Base-by-base conservation (phyloP, 495 filamentous ascomycete species). In the Xylaria palmicola region DNA sequence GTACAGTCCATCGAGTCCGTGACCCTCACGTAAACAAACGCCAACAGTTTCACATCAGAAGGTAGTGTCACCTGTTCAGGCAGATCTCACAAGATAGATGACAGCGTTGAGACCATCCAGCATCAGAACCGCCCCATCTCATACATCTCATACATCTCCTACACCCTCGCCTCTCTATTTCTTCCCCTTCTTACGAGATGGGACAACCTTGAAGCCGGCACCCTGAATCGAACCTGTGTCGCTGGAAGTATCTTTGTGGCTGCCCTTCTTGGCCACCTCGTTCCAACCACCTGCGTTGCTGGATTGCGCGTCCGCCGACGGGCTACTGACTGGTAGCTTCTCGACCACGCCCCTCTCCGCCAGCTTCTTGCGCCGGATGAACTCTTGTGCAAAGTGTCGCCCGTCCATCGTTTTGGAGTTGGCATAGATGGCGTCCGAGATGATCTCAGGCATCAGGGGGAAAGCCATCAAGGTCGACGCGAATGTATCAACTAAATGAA, bases 201-300 rank as follows among this genome's bases (percentile, higher is more conserved):
- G 85, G 40, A 98, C 93, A 43, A 98, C 88, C 79, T 91, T 91
- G 77, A 97, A 98, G 6, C 85, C 85, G 9, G 85, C 77, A 34
- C 69, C 77, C 81, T 62, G 79, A 74, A 60, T 78, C 74, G 83
- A 78, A 62, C 84, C 82, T 65, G 82, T 74, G 13, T 78, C 79
- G 20, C 67, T 72, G 10, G 20, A 48, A 36, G 72, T 67, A n/a
- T 83, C 81, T 30, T 82, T 74, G 60, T 73, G 65, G 15, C 74
- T 72, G 65, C 79, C 81, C 83, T 97, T 96, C 86, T 97, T 97
- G 8, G 94, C 94, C 65, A 98, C 94, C 77, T 98, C 95, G 68
- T 85, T 96, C 94, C 94, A 98, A 26, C 94, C 94, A 57, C 91
- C 89, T 19, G 75, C 75, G 55, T 71, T 79, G 53, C 76, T 81